Base-by-base conservation (phyloP, 345 rosid genomes). In the Lenwebbia sp. region DNA sequence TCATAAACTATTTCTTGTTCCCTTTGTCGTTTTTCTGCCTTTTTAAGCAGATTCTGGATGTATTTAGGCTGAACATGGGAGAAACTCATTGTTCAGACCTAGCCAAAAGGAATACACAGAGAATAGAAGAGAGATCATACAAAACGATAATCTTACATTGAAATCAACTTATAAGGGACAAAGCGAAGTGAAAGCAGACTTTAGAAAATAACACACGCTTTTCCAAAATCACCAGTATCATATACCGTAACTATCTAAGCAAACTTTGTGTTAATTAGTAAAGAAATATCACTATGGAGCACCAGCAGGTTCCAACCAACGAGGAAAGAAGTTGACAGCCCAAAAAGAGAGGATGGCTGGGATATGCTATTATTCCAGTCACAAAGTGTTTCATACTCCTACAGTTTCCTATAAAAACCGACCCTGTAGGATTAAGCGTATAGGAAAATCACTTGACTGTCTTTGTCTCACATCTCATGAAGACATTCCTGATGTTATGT, bases 1-100 rank as follows among this genome's bases (percentile, higher is more conserved):
- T 96, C 99, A 56, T 93, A 98, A 65, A 95, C 89, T 37, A 95
- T 88, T 57, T 95, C 99, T 52, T 94, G 98, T 55, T 96, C 96
- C 49, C 91, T 92, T 87, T 93, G 89, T 76, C 98, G 88, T 85
- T 92, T 90, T 60, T 94, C 94, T 25, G 98, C 98, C 84, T 95
- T 95, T 86, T 92, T 90, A 75, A 92, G 92, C 92, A 94, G 83
- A 82, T 92, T 87, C 74, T 89, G 89, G 55, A 96, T 95, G 88
- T 97, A 96, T 86, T 92, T 94, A 8, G 99, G 90, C 99, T 97
- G 93, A 89, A 92, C 83, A 40, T 83, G 52, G 83, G n/a, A 13
- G 58, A 49, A 86, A 23, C 57, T 41, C 22, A 17, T 85, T 85
- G 86, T 75, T 88, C 53, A 86, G 23, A 52, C 52, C 78, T 21